Percentiles rank a stretch among this genome's conserved stretches.
These are phyloP conservation scores for Candolleomyces eurysporus DNA, from an alignment of 768 basidiomycete genomes.

Conservation along the genomic window DNA sequence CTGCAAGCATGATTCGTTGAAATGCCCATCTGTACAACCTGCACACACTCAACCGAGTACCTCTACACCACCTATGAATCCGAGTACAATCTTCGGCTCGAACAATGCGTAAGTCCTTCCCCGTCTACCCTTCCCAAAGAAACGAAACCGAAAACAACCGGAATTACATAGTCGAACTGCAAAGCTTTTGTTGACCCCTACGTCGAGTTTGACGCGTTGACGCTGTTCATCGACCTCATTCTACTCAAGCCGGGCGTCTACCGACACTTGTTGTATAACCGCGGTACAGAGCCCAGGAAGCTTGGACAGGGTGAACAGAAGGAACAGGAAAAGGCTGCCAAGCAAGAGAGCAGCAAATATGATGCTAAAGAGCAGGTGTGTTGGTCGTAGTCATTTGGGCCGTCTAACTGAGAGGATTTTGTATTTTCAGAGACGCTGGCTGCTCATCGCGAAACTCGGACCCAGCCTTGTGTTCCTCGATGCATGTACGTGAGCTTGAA, in stretches of 20 bases:
- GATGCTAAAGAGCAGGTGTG: not conserved
- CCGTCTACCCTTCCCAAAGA: not conserved
- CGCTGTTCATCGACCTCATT: constrained; percentile 75
- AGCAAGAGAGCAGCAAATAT: not conserved
- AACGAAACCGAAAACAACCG: not conserved
- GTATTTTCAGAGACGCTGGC: constrained; percentile 51
- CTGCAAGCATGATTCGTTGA: not conserved
- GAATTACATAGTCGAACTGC: constrained; percentile 57
- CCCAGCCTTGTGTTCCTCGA: constrained; percentile 59
- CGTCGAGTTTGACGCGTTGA: constrained; percentile 78
- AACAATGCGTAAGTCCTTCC: constrained; percentile 69
- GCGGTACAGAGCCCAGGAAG: constrained; percentile 63
- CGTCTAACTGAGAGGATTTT: not conserved
- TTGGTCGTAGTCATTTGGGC: not conserved
- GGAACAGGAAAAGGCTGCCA: constrained; percentile 8
- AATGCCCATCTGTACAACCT: constrained; percentile 84
- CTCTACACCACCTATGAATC: constrained; percentile 85
- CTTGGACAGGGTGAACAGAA: constrained; percentile 19
- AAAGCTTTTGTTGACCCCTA: constrained; percentile 79
- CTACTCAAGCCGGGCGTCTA: constrained; percentile 81
- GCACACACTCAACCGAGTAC: constrained; percentile 59
- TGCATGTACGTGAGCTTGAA: constrained; percentile 54
- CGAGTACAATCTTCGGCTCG: constrained; percentile 72
- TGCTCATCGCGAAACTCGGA: constrained; percentile 59
- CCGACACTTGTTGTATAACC: constrained; percentile 78